A percentile compares a stretch with the other conserved stretches of the same genome.
phyloP scores from a whole-genome alignment of 306 rosid species.

The Senna siamea region DNA sequence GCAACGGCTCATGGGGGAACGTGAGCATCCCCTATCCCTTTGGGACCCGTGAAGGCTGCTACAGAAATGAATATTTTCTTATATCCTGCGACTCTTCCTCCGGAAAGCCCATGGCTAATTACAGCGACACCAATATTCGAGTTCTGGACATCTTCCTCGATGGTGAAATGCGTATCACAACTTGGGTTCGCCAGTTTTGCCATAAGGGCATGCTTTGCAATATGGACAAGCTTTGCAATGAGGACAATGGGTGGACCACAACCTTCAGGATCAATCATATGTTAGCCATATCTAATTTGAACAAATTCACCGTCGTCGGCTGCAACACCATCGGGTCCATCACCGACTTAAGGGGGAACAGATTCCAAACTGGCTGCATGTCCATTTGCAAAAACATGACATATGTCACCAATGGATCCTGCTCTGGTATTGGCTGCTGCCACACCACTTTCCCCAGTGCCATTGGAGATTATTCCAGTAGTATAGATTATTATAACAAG shows the following conservation, averaged over 20 bases:
- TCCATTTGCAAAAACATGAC: background rate
- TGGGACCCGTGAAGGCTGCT: background rate
- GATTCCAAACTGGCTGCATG: background rate
- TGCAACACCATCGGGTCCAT: background rate
- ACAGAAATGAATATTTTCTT: background rate
- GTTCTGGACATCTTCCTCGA: background rate
- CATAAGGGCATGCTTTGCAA: too few relatives aligned
- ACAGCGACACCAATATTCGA: accelerated
- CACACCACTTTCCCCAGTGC: background rate
- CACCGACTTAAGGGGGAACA: background rate
- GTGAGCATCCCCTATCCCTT: constrained; percentile 16
- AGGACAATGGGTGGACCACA: too few relatives aligned
- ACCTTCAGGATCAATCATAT: too few relatives aligned
- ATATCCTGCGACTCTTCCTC: background rate
- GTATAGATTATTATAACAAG: accelerated
- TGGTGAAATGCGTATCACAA: background rate
- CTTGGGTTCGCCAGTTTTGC: background rate
- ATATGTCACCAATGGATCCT: background rate
- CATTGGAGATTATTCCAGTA: constrained; percentile 12
- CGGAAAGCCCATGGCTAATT: background rate
- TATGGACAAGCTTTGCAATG: too few relatives aligned
- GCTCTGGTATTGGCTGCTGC: constrained; percentile 1
- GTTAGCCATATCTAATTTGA: background rate
- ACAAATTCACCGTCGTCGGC: background rate
- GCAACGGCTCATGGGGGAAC: background rate